A percentile compares a stretch with the other conserved stretches of the same genome.
phyloP scores from a whole-genome alignment of 2,329 filamentous ascomycete species.

The Colletotrichum camelliae region DNA sequence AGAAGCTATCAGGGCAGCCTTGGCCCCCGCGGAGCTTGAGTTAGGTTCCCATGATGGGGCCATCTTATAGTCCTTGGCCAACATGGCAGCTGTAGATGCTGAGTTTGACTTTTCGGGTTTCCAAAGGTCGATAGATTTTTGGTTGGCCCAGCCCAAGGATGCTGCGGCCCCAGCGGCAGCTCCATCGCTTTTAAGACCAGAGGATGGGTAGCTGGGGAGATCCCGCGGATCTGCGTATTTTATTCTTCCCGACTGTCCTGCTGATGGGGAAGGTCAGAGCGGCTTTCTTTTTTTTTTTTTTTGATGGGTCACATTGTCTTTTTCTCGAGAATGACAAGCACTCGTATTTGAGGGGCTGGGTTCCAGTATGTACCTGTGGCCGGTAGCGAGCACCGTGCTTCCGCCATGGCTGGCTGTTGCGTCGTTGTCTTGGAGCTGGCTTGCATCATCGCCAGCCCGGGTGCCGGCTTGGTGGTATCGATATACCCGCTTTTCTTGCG shows the following conservation, averaged over 20 bases:
- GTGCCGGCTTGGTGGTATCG: constrained; percentile 17
- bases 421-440: constrained; percentile 17
- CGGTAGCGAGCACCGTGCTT: constrained; percentile 18
- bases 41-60: constrained; percentile 65
- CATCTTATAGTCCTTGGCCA: constrained; percentile 49
- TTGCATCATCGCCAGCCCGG: constrained; percentile 18
- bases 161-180: constrained; percentile 78
- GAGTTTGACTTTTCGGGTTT: constrained; percentile 64
- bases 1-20: constrained; percentile 73
- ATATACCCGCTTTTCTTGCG: neutral
- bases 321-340: neutral
- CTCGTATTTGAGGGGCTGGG: constrained; percentile 8
- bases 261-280: neutral
- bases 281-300: neutral
- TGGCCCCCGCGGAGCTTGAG: constrained; percentile 70
- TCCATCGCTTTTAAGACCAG: constrained; percentile 61
- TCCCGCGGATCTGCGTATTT: constrained; percentile 76
- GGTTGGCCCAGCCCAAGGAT: constrained; percentile 73
- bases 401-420: constrained; percentile 17
- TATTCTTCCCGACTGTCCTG: constrained; percentile 48
- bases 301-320: neutral
- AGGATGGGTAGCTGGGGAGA: constrained; percentile 76
- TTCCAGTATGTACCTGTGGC: constrained; percentile 19
- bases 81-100: constrained; percentile 46
- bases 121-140: constrained; percentile 70